Conservation (phyloP, 2,329 filamentous ascomycete species). For the Colletotrichum shisoi region DNA sequence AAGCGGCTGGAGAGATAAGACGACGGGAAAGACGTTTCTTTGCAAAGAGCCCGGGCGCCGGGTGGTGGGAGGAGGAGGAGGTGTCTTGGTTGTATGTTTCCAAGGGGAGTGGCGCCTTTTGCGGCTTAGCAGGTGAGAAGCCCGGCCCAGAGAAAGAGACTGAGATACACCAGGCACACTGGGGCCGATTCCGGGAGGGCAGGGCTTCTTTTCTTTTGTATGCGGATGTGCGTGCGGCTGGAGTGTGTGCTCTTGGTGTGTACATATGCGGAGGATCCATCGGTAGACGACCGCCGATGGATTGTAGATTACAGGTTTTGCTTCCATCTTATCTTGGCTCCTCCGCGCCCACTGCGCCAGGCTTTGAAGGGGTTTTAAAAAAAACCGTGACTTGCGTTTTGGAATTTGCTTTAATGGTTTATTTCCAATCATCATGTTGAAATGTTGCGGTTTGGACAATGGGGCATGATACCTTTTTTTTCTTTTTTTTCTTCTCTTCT, state of each 20-base stretch:
- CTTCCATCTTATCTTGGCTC: slow-evolving; percentile 7
- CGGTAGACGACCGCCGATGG: slow-evolving; percentile 33
- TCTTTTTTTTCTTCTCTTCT: no score
- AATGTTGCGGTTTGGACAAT: no score
- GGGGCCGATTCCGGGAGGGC: slow-evolving; percentile 17
- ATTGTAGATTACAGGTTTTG: slow-evolving; percentile 40
- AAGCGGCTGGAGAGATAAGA: not conserved
- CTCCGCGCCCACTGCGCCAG: not conserved
- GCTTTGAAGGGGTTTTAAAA: not conserved
- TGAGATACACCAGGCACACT: slow-evolving; percentile 20
- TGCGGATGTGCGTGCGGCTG: slow-evolving; percentile 24
- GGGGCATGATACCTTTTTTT: no score
- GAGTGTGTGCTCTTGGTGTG: slow-evolving; percentile 27
- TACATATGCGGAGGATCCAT: slow-evolving; percentile 39
- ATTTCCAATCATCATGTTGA: no score
- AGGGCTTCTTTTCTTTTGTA: slow-evolving; percentile 35
- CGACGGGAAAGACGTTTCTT: no score
- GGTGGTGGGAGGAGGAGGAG: not conserved
- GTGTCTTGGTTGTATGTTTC: not conserved
- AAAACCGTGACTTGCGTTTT: not conserved
- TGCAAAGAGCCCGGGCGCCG: not conserved
- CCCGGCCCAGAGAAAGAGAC: not conserved
- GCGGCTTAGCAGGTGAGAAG: not conserved
- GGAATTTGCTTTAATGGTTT: no score
- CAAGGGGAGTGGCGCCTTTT: not conserved